phyloP scores from a whole-genome alignment of 352 stramenopile species.

The Plasmopara halstedii region DNA sequence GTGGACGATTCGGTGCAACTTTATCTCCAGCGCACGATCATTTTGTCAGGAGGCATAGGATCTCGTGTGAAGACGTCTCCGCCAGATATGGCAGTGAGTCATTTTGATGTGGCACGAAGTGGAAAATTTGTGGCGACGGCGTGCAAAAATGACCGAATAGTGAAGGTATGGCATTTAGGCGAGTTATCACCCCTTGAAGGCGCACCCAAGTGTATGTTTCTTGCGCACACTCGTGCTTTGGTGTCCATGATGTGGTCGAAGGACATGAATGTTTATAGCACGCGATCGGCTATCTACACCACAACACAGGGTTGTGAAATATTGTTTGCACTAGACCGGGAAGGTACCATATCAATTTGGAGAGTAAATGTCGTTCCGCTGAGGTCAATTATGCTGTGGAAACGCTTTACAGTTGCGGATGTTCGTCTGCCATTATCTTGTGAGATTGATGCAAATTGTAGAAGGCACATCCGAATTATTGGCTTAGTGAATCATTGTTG shows the following conservation, averaged over 20 bases:
- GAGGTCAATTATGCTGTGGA: slow-evolving; percentile 67
- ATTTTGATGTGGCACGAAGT: slow-evolving; percentile 59
- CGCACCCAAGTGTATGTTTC: slow-evolving; percentile 45
- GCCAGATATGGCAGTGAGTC: slow-evolving; percentile 20
- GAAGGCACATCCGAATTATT: slow-evolving; percentile 17
- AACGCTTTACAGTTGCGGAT: slow-evolving; percentile 38
- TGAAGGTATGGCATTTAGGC: slow-evolving; percentile 62
- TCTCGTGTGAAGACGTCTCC: slow-evolving; percentile 1
- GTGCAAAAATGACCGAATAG: slow-evolving; percentile 46
- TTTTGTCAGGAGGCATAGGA: slow-evolving; percentile 16
- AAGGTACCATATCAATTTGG: slow-evolving; percentile 69
- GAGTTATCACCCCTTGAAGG: slow-evolving; percentile 46
- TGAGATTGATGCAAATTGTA: slow-evolving; percentile 1
- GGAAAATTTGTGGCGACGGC: slow-evolving; percentile 59
- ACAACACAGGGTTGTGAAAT: slow-evolving; percentile 38
- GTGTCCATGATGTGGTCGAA: slow-evolving; percentile 48
- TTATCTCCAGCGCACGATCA: slow-evolving; percentile 70
- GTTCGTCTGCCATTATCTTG: slow-evolving; percentile 15
- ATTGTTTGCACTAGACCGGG: slow-evolving; percentile 65
- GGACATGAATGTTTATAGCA: slow-evolving; percentile 43
- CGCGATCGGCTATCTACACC: slow-evolving; percentile 13
- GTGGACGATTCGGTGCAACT: slow-evolving; percentile 71
- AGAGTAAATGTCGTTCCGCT: slow-evolving; percentile 41
- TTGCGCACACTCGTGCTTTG: slow-evolving; percentile 56
- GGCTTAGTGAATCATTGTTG: slow-evolving; percentile 34